Evolutionary conservation across 73 alveolate species (phyloP), one percentile per base, ranked within the genome.

Genomic region (Paramecium caudatum): DNA sequence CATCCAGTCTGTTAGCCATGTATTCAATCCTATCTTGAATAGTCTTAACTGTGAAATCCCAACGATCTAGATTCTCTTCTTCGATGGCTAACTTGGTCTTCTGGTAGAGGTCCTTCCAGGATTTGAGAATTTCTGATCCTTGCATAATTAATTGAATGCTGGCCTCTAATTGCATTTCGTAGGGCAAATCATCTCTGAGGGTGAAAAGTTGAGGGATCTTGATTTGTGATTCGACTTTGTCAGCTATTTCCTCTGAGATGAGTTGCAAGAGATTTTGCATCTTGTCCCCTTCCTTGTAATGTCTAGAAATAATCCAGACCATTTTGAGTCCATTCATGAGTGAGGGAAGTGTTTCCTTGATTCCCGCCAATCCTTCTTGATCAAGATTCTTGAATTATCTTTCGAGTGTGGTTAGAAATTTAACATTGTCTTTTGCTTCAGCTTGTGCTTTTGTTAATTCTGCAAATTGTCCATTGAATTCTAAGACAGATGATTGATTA

Each of bases 231-330:
- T 96, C 96, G 12, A 98, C 99, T 90, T 97, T 98, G 36, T 97
- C 99, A 86, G 98, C 95, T 84, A 98, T 98, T 93, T 97, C 99
- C 90, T 97, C 98, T 15, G 99, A 95, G 93, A 98, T 97, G 45
- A 94, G 93, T 82, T 92, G 96, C 25, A 96, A 92, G 32, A 98
- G 93, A 49, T 93, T 94, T 36, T 97, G 96, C 98, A 97, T 97
- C 94, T 98, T 97, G 47, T 96, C 97, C 46, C 96, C 99, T 80
- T 95, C 96, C 93, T 93, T 62, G 65, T 96, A 96, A 86, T 98
- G 99, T 47, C 98, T 85, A 6, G 99, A 96, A 61, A 98, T 98
- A 90, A 98, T 98, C 99, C 99, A 98, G 17, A 98, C 95, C 61
- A 97, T 94, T 92, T 97, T 97, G 65, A 98, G 96, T 37, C 99